A percentile compares a stretch with the other conserved stretches of the same genome.
Conservation (phyloP, 2,329 filamentous ascomycete species). For the Penicillium sp. region DNA sequence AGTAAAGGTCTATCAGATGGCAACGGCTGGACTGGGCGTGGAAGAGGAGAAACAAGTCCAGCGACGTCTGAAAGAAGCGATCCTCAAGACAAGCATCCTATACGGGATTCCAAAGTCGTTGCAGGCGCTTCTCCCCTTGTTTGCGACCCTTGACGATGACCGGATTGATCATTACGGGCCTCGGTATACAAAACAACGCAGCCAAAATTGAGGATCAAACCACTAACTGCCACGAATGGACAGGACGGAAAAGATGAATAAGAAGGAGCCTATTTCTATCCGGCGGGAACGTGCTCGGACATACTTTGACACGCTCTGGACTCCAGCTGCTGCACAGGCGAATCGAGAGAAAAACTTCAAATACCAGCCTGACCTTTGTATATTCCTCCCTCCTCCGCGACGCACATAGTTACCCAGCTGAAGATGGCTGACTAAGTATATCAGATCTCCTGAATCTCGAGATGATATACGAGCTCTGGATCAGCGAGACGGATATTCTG, state of each 20-base stretch:
- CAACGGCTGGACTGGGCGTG: background rate
- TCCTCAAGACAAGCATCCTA: conserved; percentile 1
- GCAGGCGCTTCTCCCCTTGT: background rate
- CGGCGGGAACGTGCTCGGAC: background rate
- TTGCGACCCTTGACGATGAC: conserved; percentile 1
- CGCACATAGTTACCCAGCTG: no score
- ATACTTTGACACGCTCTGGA: conserved; percentile 9
- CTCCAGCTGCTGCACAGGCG: background rate
- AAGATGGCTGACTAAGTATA: background rate
- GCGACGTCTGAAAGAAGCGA: background rate
- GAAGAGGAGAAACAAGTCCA: background rate
- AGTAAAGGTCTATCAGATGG: background rate
- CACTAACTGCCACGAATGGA: background rate
- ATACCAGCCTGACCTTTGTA: conserved; percentile 8
- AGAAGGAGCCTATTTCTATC: background rate
- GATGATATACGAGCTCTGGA: conserved; percentile 4
- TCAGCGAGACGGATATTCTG: conserved; percentile 3
- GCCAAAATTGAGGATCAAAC: no score
- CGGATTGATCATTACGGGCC: conserved; percentile 7
- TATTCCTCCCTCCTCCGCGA: background rate
- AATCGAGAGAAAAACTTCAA: conserved; percentile 7
- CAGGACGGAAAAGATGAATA: conserved; percentile 4
- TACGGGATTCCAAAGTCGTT: background rate
- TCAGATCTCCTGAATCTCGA: conserved; percentile 2
- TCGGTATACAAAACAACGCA: background rate